Percentiles rank a stretch among this genome's conserved stretches.
phyloP scores from a whole-genome alignment of 2,329 filamentous ascomycete species.

The Colletotrichum brevisporum region DNA sequence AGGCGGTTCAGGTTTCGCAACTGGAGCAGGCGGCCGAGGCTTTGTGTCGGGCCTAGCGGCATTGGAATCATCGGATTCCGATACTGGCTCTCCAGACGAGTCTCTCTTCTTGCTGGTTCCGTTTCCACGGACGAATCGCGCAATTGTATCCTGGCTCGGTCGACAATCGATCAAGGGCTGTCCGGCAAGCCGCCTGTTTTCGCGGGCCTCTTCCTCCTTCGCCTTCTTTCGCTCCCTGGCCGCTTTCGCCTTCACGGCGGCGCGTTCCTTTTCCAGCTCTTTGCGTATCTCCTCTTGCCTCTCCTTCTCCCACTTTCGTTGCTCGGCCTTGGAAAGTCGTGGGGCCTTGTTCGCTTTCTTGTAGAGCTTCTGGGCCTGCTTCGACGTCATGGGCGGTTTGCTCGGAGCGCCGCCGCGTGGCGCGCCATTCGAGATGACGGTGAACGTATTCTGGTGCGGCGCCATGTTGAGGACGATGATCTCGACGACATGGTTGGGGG shows the following conservation, averaged over 20 bases:
- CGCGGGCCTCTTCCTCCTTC: conserved; percentile 64
- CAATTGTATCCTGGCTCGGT: conserved; percentile 71
- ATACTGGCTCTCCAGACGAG: conserved; percentile 29
- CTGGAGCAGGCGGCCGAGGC: background rate
- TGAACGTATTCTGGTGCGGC: conserved; percentile 59
- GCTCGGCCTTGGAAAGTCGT: conserved; percentile 60
- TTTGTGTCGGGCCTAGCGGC: background rate
- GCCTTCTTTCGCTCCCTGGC: conserved; percentile 69
- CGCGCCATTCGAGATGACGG: conserved; percentile 55
- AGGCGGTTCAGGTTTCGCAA: background rate
- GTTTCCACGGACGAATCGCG: conserved; percentile 63
- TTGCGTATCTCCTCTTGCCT: conserved; percentile 66
- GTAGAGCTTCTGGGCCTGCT: conserved; percentile 57
- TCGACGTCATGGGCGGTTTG: conserved; percentile 57
- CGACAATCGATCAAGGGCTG: conserved; percentile 68
- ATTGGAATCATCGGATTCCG: background rate
- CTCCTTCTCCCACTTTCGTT: conserved; percentile 56
- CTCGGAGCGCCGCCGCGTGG: conserved; percentile 42
- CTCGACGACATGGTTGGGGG: conserved; percentile 23
- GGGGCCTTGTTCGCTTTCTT: conserved; percentile 53
- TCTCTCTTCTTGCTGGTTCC: conserved; percentile 49
- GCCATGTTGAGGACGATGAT: conserved; percentile 48
- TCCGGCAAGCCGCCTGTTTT: conserved; percentile 66
- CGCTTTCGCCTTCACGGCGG: conserved; percentile 62
- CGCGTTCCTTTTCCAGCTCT: conserved; percentile 65